These are phyloP conservation scores for Phaeosphaeriaceae sp. DNA, from an alignment of 2,329 filamentous ascomycete species.

Conservation along the genomic window DNA sequence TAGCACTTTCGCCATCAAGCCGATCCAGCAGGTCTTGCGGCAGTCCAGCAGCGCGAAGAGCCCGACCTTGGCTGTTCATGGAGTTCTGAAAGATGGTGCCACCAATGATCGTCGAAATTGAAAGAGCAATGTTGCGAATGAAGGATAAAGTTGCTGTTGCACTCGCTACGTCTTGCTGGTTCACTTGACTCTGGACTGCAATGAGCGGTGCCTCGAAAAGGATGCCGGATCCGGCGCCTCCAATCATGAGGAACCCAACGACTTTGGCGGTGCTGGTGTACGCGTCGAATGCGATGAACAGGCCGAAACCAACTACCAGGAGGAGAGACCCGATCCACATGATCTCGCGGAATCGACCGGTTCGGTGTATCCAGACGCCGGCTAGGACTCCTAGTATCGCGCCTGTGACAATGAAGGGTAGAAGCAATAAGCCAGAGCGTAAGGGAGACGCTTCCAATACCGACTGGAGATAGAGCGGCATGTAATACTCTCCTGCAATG, in stretches of 20 bases:
- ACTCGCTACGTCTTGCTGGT: constrained; percentile 58
- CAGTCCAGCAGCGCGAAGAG: constrained; percentile 57
- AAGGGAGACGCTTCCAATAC: constrained; percentile 68
- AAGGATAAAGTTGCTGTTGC: constrained; percentile 62
- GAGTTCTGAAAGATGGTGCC: constrained; percentile 62
- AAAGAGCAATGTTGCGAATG: constrained; percentile 52
- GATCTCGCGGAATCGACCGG: constrained; percentile 50
- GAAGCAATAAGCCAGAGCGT: constrained; percentile 65
- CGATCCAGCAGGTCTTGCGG: constrained; percentile 55
- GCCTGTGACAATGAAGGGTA: constrained; percentile 63
- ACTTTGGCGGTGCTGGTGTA: constrained; percentile 42
- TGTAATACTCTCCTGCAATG: constrained; percentile 70
- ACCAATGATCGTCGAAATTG: constrained; percentile 58
- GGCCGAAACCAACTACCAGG: constrained; percentile 43
- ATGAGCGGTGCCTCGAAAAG: constrained; percentile 64
- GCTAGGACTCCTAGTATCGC: constrained; percentile 54
- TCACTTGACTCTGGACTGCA: constrained; percentile 62
- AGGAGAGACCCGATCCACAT: constrained; percentile 45
- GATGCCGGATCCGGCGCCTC: constrained; percentile 59
- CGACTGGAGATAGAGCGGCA: constrained; percentile 77
- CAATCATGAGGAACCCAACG: constrained; percentile 59
- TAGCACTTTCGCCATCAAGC: constrained; percentile 65
- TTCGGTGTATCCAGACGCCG: constrained; percentile 57
- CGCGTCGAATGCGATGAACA: constrained; percentile 43
- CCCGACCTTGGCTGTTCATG: constrained; percentile 64